These are phyloP conservation scores for Metschnikowia noctiluminum DNA, from an alignment of 805 yeast species.

Conservation along the genomic window DNA sequence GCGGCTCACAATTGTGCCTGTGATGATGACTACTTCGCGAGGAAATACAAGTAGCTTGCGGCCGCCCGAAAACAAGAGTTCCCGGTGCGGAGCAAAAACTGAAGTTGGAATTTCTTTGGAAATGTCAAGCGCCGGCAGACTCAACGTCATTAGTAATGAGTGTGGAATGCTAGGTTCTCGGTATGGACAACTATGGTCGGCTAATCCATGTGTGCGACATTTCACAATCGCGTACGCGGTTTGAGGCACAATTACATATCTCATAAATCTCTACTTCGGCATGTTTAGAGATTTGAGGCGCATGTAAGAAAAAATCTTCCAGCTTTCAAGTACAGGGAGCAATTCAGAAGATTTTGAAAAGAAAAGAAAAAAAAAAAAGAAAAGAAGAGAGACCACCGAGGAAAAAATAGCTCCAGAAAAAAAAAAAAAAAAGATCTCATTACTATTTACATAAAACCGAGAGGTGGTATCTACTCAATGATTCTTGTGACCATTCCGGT, in stretches of 20 bases:
- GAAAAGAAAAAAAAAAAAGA: no score
- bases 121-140: conserved; percentile 34
- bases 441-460: conserved; percentile 8
- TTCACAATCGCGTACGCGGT: no score
- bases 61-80: conserved; percentile 24
- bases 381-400: no score
- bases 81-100: conserved; percentile 18
- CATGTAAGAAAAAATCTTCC: no score
- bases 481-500: conserved; percentile 96
- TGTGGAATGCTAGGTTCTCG: no score
- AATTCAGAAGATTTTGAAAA: no score
- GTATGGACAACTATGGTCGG: no score
- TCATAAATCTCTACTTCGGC: no score
- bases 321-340: no score
- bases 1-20: conserved; percentile 48
- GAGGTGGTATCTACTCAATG: conserved; percentile 47
- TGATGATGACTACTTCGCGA: conserved; percentile 45
- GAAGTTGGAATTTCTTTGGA: conserved; percentile 25
- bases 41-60: conserved; percentile 35
- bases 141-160: conserved; percentile 12
- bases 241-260: no score
- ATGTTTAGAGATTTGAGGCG: no score
- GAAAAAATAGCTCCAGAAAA: background rate
- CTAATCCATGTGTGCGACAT: no score
- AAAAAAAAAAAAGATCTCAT: background rate